Evolutionary conservation across 139 green algal genomes (phyloP).

Genomic region (Parachlorella kessleri): DNA sequence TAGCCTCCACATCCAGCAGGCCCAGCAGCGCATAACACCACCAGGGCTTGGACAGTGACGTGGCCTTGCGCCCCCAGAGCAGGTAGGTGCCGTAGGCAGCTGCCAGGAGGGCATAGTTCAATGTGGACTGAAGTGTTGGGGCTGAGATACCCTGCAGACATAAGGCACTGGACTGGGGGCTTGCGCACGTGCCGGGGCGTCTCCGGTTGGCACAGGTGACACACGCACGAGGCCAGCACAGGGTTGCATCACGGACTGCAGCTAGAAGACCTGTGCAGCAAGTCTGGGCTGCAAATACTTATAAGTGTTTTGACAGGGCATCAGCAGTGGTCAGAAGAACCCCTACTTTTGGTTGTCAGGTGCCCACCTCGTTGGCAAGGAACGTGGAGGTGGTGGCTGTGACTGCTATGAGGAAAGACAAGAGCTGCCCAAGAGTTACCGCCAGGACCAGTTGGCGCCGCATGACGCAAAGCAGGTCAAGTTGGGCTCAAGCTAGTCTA

Average conservation of each 20-base stretch:
- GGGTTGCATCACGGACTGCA: too few species aligned
- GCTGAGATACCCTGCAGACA: constrained; percentile 48
- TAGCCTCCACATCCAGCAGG: constrained; percentile 77
- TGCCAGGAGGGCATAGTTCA: constrained; percentile 73
- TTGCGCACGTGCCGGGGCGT: too few species aligned
- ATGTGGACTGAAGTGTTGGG: constrained; percentile 61
- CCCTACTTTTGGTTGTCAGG: background rate
- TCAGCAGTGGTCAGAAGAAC: background rate
- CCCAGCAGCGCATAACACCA: constrained; percentile 63
- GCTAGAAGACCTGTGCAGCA: too few species aligned
- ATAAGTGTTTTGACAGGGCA: too few species aligned
- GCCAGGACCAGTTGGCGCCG: background rate
- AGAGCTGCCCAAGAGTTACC: constrained; percentile 46
- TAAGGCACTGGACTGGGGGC: too few species aligned
- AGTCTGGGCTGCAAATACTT: too few species aligned
- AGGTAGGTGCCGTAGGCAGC: constrained; percentile 28
- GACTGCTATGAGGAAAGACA: constrained; percentile 58
- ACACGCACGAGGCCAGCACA: too few species aligned
- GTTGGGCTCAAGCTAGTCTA: too few species aligned
- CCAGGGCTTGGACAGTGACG: constrained; percentile 14
- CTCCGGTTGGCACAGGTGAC: too few species aligned
- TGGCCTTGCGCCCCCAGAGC: background rate
- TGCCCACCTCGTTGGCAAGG: constrained; percentile 35
- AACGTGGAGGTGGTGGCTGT: constrained; percentile 56
- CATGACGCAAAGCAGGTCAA: too few species aligned